Percentiles rank a stretch among this genome's conserved stretches.
Conservation (phyloP, 129 eudicot species). For the Calendula officinalis region DNA sequence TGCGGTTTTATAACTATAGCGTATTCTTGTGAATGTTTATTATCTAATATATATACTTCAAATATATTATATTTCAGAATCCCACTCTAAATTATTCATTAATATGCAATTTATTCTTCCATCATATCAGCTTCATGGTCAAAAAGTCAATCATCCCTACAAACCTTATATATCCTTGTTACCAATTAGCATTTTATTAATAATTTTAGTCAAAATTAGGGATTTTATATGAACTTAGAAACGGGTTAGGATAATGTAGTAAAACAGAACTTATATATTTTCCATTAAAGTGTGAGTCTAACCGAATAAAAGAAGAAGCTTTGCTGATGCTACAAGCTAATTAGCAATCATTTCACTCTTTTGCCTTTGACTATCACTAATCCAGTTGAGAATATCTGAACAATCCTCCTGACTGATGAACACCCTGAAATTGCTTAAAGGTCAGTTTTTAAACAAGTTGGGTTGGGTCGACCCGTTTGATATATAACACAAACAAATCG, state of each 20-base stretch:
- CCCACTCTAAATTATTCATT: too few species aligned
- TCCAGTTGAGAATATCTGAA: slow-evolving; percentile 63
- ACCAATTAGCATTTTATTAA: too few species aligned
- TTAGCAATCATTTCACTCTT: slow-evolving; percentile 36
- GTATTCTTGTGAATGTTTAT: too few species aligned
- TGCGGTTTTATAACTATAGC: too few species aligned
- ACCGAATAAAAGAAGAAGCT: neutral
- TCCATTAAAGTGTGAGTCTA: slow-evolving; percentile 8
- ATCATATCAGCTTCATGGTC: too few species aligned
- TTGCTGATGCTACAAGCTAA: slow-evolving; percentile 18
- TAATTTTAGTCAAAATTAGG: too few species aligned
- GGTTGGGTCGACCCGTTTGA: neutral
- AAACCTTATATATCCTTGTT: too few species aligned
- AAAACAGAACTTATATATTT: neutral
- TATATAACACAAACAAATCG: slow-evolving; percentile 2
- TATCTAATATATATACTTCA: too few species aligned
- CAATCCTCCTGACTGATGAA: slow-evolving; percentile 66
- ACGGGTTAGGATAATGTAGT: neutral
- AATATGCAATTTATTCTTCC: too few species aligned
- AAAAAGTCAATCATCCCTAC: too few species aligned
- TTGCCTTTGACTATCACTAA: slow-evolving; percentile 48
- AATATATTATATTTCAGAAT: too few species aligned
- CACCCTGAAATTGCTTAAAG: slow-evolving; percentile 47
- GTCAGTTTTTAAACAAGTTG: neutral
- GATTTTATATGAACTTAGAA: too few species aligned